Evolutionary conservation across 2,329 filamentous ascomycete species (phyloP).

Genomic region (Penicillium sp.): DNA sequence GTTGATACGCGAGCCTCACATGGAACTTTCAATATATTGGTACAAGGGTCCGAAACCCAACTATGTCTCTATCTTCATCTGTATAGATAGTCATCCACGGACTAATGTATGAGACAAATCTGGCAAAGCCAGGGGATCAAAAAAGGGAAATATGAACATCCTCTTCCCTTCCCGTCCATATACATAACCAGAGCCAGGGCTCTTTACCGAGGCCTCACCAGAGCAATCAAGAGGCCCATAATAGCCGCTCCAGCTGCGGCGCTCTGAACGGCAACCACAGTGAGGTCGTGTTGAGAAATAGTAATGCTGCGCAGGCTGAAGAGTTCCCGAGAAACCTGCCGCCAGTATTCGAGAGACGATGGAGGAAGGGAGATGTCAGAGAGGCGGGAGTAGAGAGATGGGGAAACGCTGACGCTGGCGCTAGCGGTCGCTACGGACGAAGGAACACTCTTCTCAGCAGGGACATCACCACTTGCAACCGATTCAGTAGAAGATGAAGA

Average conservation of each 20-base stretch:
- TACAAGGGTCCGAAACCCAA: constrained; percentile 13
- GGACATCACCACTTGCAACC: background rate
- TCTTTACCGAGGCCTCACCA: constrained; percentile 45
- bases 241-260: constrained; percentile 62
- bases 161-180: background rate
- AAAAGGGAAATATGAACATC: background rate
- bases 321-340: constrained; percentile 52
- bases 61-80: constrained; percentile 12
- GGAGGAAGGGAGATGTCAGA: constrained; percentile 22
- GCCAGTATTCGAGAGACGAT: constrained; percentile 44
- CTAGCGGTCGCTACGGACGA: background rate
- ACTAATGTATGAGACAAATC: background rate
- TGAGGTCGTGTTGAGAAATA: constrained; percentile 65
- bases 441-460: constrained; percentile 1
- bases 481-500: background rate
- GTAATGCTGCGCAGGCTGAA: constrained; percentile 62
- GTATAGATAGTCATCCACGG: constrained; percentile 7
- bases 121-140: background rate
- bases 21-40: constrained; percentile 3
- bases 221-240: constrained; percentile 50
- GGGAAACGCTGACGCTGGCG: background rate
- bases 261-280: constrained; percentile 64
- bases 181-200: constrained; percentile 7
- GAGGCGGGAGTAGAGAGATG: constrained; percentile 23
- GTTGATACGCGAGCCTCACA: background rate